Percentiles rank a stretch among this genome's conserved stretches.
phyloP scores from a whole-genome alignment of 305 asterid species.

The Fraxinus angustifolia region DNA sequence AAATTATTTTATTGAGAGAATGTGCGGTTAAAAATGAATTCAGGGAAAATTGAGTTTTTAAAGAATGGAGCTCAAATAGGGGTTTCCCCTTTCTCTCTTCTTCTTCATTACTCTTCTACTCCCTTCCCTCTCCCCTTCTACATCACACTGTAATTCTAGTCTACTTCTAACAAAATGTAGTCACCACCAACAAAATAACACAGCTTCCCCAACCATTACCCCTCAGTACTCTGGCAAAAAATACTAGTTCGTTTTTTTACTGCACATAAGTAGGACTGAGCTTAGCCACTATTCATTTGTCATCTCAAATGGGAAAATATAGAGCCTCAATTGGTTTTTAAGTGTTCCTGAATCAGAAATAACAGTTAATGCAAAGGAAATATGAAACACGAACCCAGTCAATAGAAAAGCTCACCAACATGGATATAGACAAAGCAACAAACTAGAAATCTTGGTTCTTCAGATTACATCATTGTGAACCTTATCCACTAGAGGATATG shows the following conservation, averaged over 20 bases:
- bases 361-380: not conserved
- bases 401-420: not conserved
- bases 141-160: not conserved
- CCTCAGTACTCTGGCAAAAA: not conserved
- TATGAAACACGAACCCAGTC: not conserved
- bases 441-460: not conserved
- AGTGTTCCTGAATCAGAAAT: not conserved
- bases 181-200: not conserved
- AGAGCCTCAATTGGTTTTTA: not conserved
- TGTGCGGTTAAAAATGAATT: not conserved
- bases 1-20: not conserved
- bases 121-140: not conserved
- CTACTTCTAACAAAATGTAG: not conserved
- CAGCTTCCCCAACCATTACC: not conserved
- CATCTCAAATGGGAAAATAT: not conserved
- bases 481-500: conserved; percentile 16
- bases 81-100: not conserved
- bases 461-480: not conserved
- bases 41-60: not conserved
- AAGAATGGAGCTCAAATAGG: not conserved
- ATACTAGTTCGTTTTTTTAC: not conserved
- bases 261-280: not conserved
- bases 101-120: not conserved
- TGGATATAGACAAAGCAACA: not conserved
- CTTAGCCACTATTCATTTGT: not conserved